Percentiles rank a stretch among this genome's conserved stretches.
phyloP scores from a whole-genome alignment of 805 yeast species.

The Candida corydali region DNA sequence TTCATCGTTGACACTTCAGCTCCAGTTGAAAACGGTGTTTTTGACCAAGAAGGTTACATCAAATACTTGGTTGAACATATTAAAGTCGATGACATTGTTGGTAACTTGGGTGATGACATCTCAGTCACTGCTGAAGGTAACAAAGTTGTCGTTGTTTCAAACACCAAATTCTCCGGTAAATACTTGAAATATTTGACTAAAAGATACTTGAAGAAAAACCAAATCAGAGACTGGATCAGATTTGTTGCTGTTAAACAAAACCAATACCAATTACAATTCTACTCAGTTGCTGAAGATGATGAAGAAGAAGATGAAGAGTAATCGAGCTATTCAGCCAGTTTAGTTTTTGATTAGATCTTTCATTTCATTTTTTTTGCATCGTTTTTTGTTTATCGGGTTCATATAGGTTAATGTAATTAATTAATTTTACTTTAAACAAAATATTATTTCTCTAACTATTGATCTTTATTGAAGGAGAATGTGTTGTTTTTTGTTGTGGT shows the following conservation, averaged over 20 bases:
- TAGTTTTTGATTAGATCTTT: constrained; percentile 1
- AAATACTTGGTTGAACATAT: constrained; percentile 98
- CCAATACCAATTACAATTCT: constrained; percentile 97
- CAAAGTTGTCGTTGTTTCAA: constrained; percentile 85
- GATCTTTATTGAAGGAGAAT: too few species aligned
- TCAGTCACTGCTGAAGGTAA: constrained; percentile 81
- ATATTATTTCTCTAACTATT: too few species aligned
- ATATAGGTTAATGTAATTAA: constrained; percentile 4
- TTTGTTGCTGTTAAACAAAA: constrained; percentile 93
- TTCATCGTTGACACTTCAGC: constrained; percentile 95
- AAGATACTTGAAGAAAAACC: constrained; percentile 99
- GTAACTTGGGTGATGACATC: constrained; percentile 95
- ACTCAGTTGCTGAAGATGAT: constrained; percentile 92
- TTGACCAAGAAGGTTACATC: constrained; percentile 96
- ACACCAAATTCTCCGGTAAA: constrained; percentile 98
- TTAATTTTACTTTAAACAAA: too few species aligned
- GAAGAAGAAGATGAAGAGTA: constrained; percentile 92
- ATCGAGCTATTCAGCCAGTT: constrained; percentile 13
- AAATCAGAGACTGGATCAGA: constrained; percentile 99
- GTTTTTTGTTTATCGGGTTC: constrained; percentile 8
- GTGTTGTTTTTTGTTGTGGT: too few species aligned
- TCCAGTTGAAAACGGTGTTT: constrained; percentile 96
- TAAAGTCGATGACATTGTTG: constrained; percentile 95
- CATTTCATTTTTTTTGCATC: neutral
- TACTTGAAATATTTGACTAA: constrained; percentile 99